Percentiles rank a stretch among this genome's conserved stretches.
Evolutionary conservation across 176 grass and related monocot species (phyloP).

Genomic region (Lolium multiflorum): DNA sequence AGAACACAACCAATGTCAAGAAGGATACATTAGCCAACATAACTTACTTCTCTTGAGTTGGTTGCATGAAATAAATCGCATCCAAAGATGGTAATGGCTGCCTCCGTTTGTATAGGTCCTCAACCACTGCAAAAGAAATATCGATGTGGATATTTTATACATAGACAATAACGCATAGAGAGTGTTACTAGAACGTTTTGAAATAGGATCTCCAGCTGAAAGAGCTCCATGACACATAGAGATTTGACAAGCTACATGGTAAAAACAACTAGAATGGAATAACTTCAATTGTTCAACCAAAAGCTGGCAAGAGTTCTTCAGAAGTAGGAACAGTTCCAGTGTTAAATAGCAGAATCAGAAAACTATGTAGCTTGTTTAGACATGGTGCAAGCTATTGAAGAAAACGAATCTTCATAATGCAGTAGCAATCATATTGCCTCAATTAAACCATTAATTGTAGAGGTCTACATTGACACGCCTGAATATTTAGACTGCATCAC

Average conservation of each 20-base stretch:
- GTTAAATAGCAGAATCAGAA: conserved; percentile 7
- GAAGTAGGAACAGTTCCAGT: background rate
- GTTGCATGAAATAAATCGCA: conserved; percentile 94
- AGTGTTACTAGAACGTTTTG: conserved; percentile 20
- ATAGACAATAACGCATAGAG: conserved; percentile 16
- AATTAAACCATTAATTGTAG: background rate
- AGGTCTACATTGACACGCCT: background rate
- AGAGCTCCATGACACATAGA: conserved; percentile 5
- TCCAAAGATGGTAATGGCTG: conserved; percentile 86
- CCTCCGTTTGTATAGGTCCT: conserved; percentile 82
- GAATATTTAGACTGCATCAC: background rate
- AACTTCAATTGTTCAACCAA: background rate
- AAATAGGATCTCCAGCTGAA: conserved; percentile 19
- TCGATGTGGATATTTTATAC: background rate
- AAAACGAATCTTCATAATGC: background rate
- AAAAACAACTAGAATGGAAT: too few species aligned
- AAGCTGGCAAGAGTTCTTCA: background rate
- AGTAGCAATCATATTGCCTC: background rate
- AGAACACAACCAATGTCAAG: conserved; percentile 34
- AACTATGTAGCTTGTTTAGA: background rate
- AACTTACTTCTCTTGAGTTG: conserved; percentile 87
- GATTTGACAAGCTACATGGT: conserved; percentile 8
- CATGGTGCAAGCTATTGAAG: background rate
- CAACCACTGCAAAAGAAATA: conserved; percentile 75
- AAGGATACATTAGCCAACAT: conserved; percentile 28